Evolutionary conservation across 2,329 filamentous ascomycete species (phyloP).

Genomic region (Pezicula rhizophila): DNA sequence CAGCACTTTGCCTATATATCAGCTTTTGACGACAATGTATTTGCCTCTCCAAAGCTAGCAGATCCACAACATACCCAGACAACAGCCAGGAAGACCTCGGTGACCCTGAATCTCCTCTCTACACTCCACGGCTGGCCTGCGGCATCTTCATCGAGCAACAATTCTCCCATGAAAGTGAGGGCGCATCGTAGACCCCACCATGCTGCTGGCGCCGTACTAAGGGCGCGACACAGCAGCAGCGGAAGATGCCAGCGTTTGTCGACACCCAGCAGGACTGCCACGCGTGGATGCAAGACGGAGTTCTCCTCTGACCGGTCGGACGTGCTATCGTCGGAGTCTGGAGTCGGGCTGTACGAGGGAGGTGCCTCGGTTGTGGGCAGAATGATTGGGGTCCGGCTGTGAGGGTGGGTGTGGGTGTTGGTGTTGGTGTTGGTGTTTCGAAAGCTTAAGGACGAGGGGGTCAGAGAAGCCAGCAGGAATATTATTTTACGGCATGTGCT

Average conservation of each 20-base stretch:
- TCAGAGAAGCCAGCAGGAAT: neutral
- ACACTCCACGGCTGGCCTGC: constrained; percentile 34
- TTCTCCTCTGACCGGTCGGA: constrained; percentile 16
- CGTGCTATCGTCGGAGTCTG: neutral
- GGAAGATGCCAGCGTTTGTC: constrained; percentile 67
- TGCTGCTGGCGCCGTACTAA: constrained; percentile 63
- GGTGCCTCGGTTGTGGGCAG: constrained; percentile 1
- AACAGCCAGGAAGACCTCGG: constrained; percentile 65
- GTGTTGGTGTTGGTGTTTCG: neutral
- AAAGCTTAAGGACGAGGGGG: neutral
- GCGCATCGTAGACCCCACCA: constrained; percentile 67
- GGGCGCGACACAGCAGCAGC: constrained; percentile 64
- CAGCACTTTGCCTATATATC: constrained; percentile 51
- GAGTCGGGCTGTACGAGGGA: constrained; percentile 4
- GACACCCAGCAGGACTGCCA: constrained; percentile 72
- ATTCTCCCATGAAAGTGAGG: constrained; percentile 60
- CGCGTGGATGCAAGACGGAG: constrained; percentile 63
- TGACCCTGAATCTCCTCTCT: constrained; percentile 49
- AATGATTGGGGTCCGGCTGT: too few species aligned
- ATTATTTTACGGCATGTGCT: constrained; percentile 1
- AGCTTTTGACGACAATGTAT: constrained; percentile 3
- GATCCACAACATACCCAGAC: constrained; percentile 55
- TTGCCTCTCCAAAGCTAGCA: neutral
- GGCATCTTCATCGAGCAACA: constrained; percentile 43
- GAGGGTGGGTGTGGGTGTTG: too few species aligned